These are phyloP conservation scores for Mortierella sp. DNA, from an alignment of 371 early-diverging fungal species.

Conservation along the genomic window DNA sequence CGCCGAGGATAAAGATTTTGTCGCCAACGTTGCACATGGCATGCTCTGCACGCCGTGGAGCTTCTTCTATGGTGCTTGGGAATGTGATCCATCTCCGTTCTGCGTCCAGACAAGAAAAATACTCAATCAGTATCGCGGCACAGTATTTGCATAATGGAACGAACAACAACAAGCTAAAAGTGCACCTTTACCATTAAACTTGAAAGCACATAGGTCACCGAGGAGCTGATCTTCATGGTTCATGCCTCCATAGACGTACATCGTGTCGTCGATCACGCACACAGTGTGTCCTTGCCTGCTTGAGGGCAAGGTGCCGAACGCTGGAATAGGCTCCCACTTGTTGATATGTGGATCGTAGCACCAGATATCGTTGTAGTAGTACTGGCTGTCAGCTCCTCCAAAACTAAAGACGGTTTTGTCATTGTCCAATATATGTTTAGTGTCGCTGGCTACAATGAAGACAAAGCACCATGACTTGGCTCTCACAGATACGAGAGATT, in stretches of 20 bases:
- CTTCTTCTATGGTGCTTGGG: conserved; percentile 71
- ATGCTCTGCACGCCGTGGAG: conserved; percentile 73
- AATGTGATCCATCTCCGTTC: conserved; percentile 79
- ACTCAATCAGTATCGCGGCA: neutral
- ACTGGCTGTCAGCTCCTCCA: conserved; percentile 79
- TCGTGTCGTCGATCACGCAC: conserved; percentile 73
- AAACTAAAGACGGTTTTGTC: conserved; percentile 57
- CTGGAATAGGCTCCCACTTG: conserved; percentile 69
- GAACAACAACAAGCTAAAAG: no score
- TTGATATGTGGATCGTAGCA: conserved; percentile 67
- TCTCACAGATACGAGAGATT: neutral
- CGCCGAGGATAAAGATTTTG: conserved; percentile 75
- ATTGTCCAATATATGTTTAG: no score
- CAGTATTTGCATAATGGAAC: no score
- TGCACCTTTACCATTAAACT: conserved; percentile 67
- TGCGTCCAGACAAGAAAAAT: conserved; percentile 7
- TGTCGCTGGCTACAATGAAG: no score
- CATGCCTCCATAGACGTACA: conserved; percentile 83
- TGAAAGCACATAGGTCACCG: conserved; percentile 82
- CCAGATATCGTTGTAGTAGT: conserved; percentile 83
- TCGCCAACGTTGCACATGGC: conserved; percentile 74
- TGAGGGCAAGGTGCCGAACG: conserved; percentile 73
- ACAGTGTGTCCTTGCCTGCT: conserved; percentile 76
- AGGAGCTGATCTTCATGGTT: conserved; percentile 69
- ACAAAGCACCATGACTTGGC: neutral